These are phyloP conservation scores for Centrapalus pauciflorus DNA, from an alignment of 129 eudicot species.

Conservation along the genomic window DNA sequence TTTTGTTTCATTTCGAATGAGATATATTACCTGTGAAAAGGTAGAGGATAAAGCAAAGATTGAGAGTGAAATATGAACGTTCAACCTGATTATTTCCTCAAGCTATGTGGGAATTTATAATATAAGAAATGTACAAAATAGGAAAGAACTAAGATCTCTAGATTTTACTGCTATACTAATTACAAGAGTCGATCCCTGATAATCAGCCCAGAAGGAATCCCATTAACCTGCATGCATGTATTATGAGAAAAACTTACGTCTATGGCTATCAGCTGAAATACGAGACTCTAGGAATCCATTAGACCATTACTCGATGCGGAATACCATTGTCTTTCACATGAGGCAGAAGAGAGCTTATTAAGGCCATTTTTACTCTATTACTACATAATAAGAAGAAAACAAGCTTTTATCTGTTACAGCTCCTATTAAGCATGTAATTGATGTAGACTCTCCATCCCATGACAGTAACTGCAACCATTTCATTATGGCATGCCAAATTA, in stretches of 20 bases:
- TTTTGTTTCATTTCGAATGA: not conserved
- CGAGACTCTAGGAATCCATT: slow-evolving; percentile 3
- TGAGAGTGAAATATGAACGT: too few relatives aligned
- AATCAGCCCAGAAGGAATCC: too few relatives aligned
- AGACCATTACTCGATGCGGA: not conserved
- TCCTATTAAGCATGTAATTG: not conserved
- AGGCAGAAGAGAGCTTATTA: not conserved
- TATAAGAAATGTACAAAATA: too few relatives aligned
- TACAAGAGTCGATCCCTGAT: too few relatives aligned
- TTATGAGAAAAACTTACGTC: not conserved
- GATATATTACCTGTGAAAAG: too few relatives aligned
- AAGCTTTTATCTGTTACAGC: not conserved
- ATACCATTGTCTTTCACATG: not conserved
- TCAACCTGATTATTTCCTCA: too few relatives aligned
- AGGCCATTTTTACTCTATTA: not conserved
- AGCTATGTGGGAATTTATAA: too few relatives aligned
- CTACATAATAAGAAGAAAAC: not conserved
- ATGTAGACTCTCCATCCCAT: not conserved
- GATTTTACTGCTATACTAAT: too few relatives aligned
- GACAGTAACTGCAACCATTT: not conserved
- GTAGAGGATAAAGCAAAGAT: too few relatives aligned
- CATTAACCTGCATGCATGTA: not conserved
- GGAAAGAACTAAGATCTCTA: too few relatives aligned
- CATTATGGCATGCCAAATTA: too few relatives aligned
- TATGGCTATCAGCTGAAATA: not conserved